Evolutionary conservation across 495 filamentous ascomycete genomes (phyloP).

Genomic region (Pseudomonodictys pantanalensis): DNA sequence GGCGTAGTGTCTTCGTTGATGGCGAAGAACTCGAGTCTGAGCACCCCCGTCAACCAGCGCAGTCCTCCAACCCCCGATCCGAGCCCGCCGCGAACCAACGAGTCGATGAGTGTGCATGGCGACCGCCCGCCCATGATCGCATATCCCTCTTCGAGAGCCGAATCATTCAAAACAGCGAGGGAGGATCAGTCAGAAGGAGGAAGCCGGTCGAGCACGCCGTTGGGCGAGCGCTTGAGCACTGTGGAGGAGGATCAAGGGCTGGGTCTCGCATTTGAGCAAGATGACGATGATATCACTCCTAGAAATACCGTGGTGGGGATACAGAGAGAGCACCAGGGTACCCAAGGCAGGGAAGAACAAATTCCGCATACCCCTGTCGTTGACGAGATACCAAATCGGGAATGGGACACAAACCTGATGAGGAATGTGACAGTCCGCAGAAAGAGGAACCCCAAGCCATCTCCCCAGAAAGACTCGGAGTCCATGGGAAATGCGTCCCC

Average conservation of each 20-base stretch:
- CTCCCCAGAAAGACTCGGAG: conserved; percentile 18
- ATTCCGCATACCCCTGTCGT: background rate
- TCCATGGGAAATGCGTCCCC: conserved; percentile 1
- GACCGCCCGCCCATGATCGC: conserved; percentile 20
- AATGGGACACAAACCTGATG: conserved; percentile 56
- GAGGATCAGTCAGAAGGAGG: conserved; percentile 34
- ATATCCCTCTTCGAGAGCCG: conserved; percentile 39
- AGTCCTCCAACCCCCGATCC: conserved; percentile 42
- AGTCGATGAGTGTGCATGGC: conserved; percentile 23
- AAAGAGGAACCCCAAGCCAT: conserved; percentile 34
- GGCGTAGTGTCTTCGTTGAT: conserved; percentile 23
- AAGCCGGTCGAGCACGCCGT: conserved; percentile 29
- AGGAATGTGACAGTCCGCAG: conserved; percentile 58
- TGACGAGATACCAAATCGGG: conserved; percentile 40
- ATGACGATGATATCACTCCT: conserved; percentile 26
- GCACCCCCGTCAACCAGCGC: conserved; percentile 36
- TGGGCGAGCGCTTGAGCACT: conserved; percentile 17
- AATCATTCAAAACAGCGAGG: conserved; percentile 41
- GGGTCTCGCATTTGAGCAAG: conserved; percentile 25
- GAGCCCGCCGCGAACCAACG: conserved; percentile 38
- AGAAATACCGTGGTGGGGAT: conserved; percentile 1
- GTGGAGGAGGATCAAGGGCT: conserved; percentile 20
- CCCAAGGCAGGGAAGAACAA: background rate
- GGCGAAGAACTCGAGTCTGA: conserved; percentile 34
- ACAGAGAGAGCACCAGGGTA: background rate